phyloP scores from a whole-genome alignment of 768 basidiomycete genomes.

The Cystobasidium ongulense region DNA sequence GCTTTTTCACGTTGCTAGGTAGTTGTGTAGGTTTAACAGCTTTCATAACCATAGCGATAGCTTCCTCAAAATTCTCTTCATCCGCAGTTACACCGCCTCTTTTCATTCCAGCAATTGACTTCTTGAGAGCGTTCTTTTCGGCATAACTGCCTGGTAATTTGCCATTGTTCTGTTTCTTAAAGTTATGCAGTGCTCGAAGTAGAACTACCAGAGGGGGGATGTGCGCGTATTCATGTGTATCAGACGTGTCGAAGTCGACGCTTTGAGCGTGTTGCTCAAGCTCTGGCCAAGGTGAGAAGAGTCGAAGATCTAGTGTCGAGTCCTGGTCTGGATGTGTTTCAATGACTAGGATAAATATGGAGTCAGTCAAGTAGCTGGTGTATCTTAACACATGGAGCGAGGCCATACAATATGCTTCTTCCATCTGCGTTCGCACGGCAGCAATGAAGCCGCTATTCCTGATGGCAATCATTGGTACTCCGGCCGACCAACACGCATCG shows the following conservation, averaged over 20 bases:
- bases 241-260: constrained; percentile 68
- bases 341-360: constrained; percentile 55
- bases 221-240: constrained; percentile 80
- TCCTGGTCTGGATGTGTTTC: constrained; percentile 68
- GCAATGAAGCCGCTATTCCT: constrained; percentile 83
- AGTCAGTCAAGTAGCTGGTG: not conserved
- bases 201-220: constrained; percentile 84
- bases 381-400: not conserved
- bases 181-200: constrained; percentile 69
- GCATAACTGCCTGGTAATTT: constrained; percentile 52
- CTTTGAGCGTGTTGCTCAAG: constrained; percentile 64
- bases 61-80: constrained; percentile 97
- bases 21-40: constrained; percentile 63
- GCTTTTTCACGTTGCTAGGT: constrained; percentile 57
- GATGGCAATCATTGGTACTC: constrained; percentile 62
- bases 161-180: constrained; percentile 70
- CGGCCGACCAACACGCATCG: constrained; percentile 46
- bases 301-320: constrained; percentile 60
- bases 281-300: constrained; percentile 79
- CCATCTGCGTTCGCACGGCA: constrained; percentile 77
- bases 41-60: constrained; percentile 75
- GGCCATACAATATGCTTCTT: constrained; percentile 64
- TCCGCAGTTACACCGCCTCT: constrained; percentile 55
- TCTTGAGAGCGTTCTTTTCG: constrained; percentile 74
- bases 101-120: constrained; percentile 56